phyloP scores from a whole-genome alignment of 1,284 basidiomycete species.

The Cryptococcus neoformans region DNA sequence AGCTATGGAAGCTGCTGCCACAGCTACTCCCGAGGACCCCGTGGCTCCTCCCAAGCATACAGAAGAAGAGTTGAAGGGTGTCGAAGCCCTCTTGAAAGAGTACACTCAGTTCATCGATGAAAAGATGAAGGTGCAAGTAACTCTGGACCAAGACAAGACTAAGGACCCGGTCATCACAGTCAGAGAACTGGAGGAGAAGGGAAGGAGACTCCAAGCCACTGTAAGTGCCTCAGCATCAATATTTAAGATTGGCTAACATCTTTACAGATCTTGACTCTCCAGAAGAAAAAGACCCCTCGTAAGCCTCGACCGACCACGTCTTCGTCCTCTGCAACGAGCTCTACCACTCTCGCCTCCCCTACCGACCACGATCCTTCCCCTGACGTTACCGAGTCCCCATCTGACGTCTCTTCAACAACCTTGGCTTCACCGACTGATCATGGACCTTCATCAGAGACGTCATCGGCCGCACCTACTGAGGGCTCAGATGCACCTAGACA shows the following conservation, averaged over 20 bases:
- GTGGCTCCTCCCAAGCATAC: constrained; percentile 73
- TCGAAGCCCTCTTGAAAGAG: constrained; percentile 70
- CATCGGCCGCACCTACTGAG: neutral
- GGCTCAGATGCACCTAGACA: neutral
- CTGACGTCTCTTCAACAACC: no score
- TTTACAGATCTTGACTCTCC: constrained; percentile 25
- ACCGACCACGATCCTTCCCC: constrained; percentile 6
- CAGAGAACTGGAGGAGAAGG: constrained; percentile 74
- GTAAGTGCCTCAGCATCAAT: constrained; percentile 51
- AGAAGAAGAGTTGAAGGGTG: constrained; percentile 67
- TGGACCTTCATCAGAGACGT: no score
- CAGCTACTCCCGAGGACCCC: constrained; percentile 35
- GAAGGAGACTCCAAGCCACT: constrained; percentile 71
- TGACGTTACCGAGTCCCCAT: neutral
- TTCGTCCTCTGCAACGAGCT: constrained; percentile 12
- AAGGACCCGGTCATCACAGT: constrained; percentile 73
- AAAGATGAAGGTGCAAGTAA: constrained; percentile 71
- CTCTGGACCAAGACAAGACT: constrained; percentile 62
- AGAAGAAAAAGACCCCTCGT: constrained; percentile 29
- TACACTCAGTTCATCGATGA: constrained; percentile 76
- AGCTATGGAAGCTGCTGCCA: constrained; percentile 54
- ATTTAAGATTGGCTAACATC: neutral
- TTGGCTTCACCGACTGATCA: no score
- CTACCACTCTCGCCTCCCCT: constrained; percentile 9
- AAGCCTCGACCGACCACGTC: constrained; percentile 18